Evolutionary conservation across 352 stramenopile genomes (phyloP), one percentile per base, ranked within the genome.

Genomic region (Globisporangium camurandrum): DNA sequence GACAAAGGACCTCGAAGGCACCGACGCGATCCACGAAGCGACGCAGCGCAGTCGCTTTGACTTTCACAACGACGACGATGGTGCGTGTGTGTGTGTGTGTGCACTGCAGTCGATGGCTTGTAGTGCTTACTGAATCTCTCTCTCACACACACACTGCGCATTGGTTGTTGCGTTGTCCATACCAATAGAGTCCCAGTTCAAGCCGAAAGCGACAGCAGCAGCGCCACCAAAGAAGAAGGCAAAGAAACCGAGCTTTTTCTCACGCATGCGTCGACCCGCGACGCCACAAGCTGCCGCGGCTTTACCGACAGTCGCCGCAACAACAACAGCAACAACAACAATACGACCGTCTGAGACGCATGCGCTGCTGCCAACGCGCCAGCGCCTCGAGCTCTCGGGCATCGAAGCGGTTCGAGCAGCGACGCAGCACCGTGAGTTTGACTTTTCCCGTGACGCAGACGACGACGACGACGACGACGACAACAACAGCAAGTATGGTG

Each of bases 351-450:
- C 30, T 16, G 30, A 34, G 30, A 34, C 30, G 3, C 30, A 34
- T 8, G 9, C 30, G 30, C 30, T 34, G 8, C 30, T 34, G 30
- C 14, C 30, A 34, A 12, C 30, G 14, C 64, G 73, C 31, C 45
- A 50, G 19, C 49, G 53, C 38, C 51, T 69, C 14, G 57, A 67
- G 45, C 48, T 81, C 19, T 66, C 67, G 12, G 69, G 69, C 3
- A 51, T 74, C 41, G 69, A 78, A 26, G 69, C 69, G 28, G 65
- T 78, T 10, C 56, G 46, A 4, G 64, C 70, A 44, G 67, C 69
- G n/a, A 59, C 69, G 38, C 66, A 39, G 23, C 55, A 57, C 11
- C 62, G 44, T 33, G 58, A 73, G 19, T 81, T 75, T 34, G 61
- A 75, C 41, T 81, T 81, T 54, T 67, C 59, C 9, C 50, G 49